phyloP scores from a whole-genome alignment of 805 yeast species.

The Jamesozyma hellenica region DNA sequence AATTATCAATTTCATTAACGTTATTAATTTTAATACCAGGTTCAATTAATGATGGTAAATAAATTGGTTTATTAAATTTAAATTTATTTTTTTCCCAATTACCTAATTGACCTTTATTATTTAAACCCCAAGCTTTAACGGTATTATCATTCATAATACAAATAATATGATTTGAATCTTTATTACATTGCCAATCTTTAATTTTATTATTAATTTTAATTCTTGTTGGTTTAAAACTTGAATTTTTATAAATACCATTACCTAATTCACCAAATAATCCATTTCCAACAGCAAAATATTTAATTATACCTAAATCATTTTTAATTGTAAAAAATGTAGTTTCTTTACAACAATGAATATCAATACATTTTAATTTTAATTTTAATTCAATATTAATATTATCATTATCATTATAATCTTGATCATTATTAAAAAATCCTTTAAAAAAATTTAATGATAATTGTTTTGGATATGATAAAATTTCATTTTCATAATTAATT shows the following conservation, averaged over 20 bases:
- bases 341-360: constrained; percentile 62
- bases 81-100: constrained; percentile 44
- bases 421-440: constrained; percentile 25
- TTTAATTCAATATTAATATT: not conserved
- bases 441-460: constrained; percentile 31
- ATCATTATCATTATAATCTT: not conserved
- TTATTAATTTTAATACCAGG: constrained; percentile 30
- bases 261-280: constrained; percentile 86
- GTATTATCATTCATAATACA: constrained; percentile 49
- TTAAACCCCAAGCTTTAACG: constrained; percentile 66
- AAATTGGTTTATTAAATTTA: constrained; percentile 32
- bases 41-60: constrained; percentile 39
- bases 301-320: constrained; percentile 14
- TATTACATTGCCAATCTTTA: constrained; percentile 46
- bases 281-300: constrained; percentile 59
- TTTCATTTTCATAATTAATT: constrained; percentile 54
- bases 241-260: constrained; percentile 62
- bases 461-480: constrained; percentile 58
- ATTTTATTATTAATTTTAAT: constrained; percentile 41
- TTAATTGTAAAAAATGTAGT: constrained; percentile 43
- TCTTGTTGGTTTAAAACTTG: constrained; percentile 55
- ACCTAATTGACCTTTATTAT: constrained; percentile 75
- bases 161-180: constrained; percentile 39
- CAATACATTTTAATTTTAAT: constrained; percentile 40
- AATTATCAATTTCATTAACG: not conserved